These are phyloP conservation scores for Oropetium thomaeum DNA, from an alignment of 176 grass and related monocot genomes.

Conservation along the genomic window DNA sequence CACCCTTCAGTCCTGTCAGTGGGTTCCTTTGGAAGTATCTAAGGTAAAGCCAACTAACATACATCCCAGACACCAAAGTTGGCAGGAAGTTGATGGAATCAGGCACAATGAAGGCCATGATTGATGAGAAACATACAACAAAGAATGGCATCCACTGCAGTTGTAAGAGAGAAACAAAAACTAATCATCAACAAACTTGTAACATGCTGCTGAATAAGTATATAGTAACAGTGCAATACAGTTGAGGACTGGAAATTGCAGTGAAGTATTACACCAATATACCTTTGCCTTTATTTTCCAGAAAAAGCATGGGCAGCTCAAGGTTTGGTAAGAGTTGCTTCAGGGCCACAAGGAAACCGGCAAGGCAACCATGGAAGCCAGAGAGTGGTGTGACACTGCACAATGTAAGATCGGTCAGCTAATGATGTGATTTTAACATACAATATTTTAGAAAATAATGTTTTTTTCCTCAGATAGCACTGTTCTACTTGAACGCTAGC, in stretches of 20 bases:
- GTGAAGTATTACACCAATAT: slow-evolving; percentile 14
- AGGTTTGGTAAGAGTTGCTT: slow-evolving; percentile 94
- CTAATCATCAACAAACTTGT: slow-evolving; percentile 1
- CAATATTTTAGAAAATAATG: not conserved
- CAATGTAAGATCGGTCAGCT: not conserved
- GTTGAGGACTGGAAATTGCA: not conserved
- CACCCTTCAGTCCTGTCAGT: slow-evolving; percentile 86
- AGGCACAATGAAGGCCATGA: slow-evolving; percentile 79
- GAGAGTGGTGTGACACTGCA: slow-evolving; percentile 87
- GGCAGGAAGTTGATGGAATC: slow-evolving; percentile 95
- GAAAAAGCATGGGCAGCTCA: slow-evolving; percentile 90
- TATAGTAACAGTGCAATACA: not conserved
- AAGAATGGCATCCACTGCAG: slow-evolving; percentile 97
- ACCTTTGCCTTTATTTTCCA: slow-evolving; percentile 99
- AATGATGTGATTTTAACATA: not conserved
- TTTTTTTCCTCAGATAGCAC: not conserved
- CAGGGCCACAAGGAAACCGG: slow-evolving; percentile 85
- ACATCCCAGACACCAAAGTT: slow-evolving; percentile 83
- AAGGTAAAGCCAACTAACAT: slow-evolving; percentile 97
- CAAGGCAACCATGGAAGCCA: slow-evolving; percentile 89
- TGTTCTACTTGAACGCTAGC: not conserved
- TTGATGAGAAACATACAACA: slow-evolving; percentile 72
- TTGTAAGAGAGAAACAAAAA: not conserved
- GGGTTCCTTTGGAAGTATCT: slow-evolving; percentile 94
- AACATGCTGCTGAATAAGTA: not conserved